Evolutionary conservation across 352 stramenopile species (phyloP).

Genomic region (Hyaloperonospora brassicae): DNA sequence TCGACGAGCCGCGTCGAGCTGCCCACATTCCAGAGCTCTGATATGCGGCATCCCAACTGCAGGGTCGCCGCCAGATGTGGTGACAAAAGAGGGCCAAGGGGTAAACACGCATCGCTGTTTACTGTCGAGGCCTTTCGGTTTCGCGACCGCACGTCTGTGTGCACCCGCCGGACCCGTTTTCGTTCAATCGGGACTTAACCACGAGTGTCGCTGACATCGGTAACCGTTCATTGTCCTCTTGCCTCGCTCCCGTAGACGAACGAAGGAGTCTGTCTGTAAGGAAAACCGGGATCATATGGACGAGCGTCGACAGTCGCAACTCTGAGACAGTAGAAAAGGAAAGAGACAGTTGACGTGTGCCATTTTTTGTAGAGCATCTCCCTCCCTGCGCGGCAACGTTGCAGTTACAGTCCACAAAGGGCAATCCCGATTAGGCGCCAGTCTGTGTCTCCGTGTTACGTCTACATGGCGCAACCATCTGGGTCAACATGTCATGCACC

Average conservation of each 20-base stretch:
- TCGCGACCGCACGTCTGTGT: neutral
- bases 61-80: no score
- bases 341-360: slow-evolving; percentile 22
- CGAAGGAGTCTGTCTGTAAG: no score
- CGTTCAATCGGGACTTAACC: no score
- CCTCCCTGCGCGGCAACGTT: slow-evolving; percentile 11
- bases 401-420: slow-evolving; percentile 10
- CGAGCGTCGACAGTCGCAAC: neutral
- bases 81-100: slow-evolving; percentile 3
- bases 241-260: no score
- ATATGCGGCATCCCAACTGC: slow-evolving; percentile 3
- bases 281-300: no score
- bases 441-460: slow-evolving; percentile 13
- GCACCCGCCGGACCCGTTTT: neutral
- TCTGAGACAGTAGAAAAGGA: slow-evolving; percentile 3
- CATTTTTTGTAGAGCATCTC: slow-evolving; percentile 13
- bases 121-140: no score
- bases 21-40: slow-evolving; percentile 9
- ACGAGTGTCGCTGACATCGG: no score
- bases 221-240: no score
- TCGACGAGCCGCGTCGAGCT: neutral
- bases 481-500: no score
- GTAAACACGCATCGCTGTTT: slow-evolving; percentile 11
- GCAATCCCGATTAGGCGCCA: slow-evolving; percentile 4
- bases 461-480: slow-evolving; percentile 9